Percentiles rank a stretch among this genome's conserved stretches.
phyloP scores from a whole-genome alignment of 257 asterid genomes.

The Perilla frutescens region DNA sequence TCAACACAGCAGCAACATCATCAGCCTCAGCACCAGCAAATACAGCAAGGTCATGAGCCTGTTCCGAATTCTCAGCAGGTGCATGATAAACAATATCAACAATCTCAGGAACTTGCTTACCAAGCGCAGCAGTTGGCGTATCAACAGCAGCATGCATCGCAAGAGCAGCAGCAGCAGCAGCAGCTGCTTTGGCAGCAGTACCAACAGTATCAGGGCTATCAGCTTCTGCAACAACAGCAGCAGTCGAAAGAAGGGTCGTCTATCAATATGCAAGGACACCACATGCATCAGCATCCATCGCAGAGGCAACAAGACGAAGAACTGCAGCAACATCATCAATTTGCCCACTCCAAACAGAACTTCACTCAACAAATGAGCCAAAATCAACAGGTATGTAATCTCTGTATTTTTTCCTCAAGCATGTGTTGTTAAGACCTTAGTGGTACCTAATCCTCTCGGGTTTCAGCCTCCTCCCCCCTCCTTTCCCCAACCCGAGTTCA shows the following conservation, averaged over 20 bases:
- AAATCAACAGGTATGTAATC: constrained; percentile 42
- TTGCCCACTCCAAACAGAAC: constrained; percentile 19
- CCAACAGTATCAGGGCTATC: constrained; percentile 64
- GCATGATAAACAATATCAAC: constrained; percentile 37
- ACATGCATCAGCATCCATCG: constrained; percentile 38
- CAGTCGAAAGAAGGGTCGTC: constrained; percentile 50
- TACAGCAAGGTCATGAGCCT: constrained; percentile 50
- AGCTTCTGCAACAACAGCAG: constrained; percentile 48
- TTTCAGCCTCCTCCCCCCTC: no score
- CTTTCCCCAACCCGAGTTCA: not conserved
- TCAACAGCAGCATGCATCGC: constrained; percentile 50
- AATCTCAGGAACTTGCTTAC: constrained; percentile 48
- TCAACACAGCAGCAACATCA: constrained; percentile 41
- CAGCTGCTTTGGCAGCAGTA: constrained; percentile 71
- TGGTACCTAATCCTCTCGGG: not conserved
- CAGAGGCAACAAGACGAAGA: constrained; percentile 47
- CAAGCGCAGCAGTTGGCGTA: constrained; percentile 63
- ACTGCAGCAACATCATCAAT: constrained; percentile 38
- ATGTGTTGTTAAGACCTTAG: not conserved
- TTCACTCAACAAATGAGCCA: constrained; percentile 31
- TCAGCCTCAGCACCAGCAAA: constrained; percentile 44
- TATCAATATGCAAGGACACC: constrained; percentile 47
- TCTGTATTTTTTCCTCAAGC: not conserved
- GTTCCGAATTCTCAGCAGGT: constrained; percentile 29
- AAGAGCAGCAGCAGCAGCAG: constrained; percentile 42